A percentile compares a stretch with the other conserved stretches of the same genome.
These are phyloP conservation scores for Pochonia chlamydosporia DNA, from an alignment of 2,329 filamentous ascomycete species.

Conservation along the genomic window DNA sequence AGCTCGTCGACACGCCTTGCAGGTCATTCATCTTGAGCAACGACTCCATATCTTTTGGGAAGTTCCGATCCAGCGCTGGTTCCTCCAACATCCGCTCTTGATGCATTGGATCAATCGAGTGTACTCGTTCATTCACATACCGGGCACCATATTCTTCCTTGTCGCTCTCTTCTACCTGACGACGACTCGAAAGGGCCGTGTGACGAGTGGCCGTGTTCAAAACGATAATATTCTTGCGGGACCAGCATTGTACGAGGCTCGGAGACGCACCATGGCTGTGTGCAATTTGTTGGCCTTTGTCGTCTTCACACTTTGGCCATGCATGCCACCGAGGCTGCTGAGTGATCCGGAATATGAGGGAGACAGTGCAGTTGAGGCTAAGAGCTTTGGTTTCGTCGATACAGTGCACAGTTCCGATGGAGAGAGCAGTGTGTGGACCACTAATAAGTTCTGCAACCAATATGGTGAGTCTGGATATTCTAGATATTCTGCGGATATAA, in stretches of 20 bases:
- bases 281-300: constrained; percentile 56
- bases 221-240: constrained; percentile 30
- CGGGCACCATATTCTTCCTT: constrained; percentile 65
- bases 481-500: not conserved
- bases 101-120: constrained; percentile 66
- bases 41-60: constrained; percentile 60
- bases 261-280: constrained; percentile 55
- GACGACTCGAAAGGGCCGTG: constrained; percentile 49
- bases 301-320: constrained; percentile 58
- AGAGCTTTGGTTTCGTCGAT: constrained; percentile 56
- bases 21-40: constrained; percentile 63
- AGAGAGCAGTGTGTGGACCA: constrained; percentile 63
- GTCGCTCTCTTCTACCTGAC: constrained; percentile 64
- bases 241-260: constrained; percentile 45
- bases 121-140: constrained; percentile 75
- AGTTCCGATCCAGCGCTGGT: constrained; percentile 31
- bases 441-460: constrained; percentile 65
- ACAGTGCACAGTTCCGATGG: constrained; percentile 46
- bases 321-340: constrained; percentile 57
- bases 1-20: constrained; percentile 61
- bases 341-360: constrained; percentile 51
- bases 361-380: constrained; percentile 49
- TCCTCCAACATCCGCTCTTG: constrained; percentile 42
- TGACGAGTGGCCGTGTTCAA: constrained; percentile 18
- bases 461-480: constrained; percentile 49